Evolutionary conservation across 371 early-diverging fungal species (phyloP).

Genomic region (Mortierella sp.): DNA sequence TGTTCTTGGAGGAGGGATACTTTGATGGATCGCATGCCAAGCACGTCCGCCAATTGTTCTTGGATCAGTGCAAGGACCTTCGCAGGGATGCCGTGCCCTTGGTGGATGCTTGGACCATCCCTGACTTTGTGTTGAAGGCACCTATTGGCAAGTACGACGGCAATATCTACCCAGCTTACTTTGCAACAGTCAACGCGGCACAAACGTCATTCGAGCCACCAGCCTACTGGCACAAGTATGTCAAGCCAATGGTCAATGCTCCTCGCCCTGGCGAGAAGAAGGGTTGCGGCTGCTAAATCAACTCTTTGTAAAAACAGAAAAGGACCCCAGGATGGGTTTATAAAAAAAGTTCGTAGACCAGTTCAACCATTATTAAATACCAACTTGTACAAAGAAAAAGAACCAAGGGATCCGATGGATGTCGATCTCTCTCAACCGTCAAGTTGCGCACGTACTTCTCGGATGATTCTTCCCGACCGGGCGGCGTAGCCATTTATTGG

Average conservation of each 20-base stretch:
- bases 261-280: constrained; percentile 47
- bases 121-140: constrained; percentile 75
- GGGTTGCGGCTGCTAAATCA: constrained; percentile 15
- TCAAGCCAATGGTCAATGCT: constrained; percentile 34
- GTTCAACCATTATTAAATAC: too few relatives aligned
- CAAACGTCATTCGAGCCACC: constrained; percentile 51
- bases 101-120: constrained; percentile 69
- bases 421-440: too few relatives aligned
- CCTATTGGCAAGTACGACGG: constrained; percentile 74
- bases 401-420: too few relatives aligned
- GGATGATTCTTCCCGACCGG: background rate
- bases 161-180: constrained; percentile 61
- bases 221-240: constrained; percentile 54
- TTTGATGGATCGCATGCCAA: constrained; percentile 61
- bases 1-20: constrained; percentile 65
- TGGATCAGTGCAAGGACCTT: constrained; percentile 63
- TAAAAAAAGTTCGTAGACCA: too few relatives aligned
- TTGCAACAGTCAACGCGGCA: constrained; percentile 43
- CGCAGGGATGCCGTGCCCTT: constrained; percentile 70
- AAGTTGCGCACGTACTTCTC: background rate
- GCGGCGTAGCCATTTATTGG: constrained; percentile 16
- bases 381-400: too few relatives aligned
- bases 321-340: too few relatives aligned
- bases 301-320: background rate
- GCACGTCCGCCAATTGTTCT: constrained; percentile 56